Base-by-base conservation (phyloP, 1,284 basidiomycete genomes). In the Ganoderma boninense region DNA sequence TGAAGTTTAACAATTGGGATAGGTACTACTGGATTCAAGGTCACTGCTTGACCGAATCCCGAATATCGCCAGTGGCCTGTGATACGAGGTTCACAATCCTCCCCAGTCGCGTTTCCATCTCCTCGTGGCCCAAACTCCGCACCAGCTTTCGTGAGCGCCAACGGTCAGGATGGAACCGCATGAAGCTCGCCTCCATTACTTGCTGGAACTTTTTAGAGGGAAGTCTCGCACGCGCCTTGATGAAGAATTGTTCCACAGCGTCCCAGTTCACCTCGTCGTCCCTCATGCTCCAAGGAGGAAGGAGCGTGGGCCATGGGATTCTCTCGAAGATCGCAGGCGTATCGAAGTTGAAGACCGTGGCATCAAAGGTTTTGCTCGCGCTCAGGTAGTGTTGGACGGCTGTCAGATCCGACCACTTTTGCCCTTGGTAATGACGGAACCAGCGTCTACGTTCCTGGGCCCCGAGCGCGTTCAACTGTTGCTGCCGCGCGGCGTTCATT, bases 231-330 rank as follows among this genome's bases (percentile, higher is more conserved):
- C 42, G 42, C 42, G 42, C 42, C 8, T 7, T 43, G 8, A 8
- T 43, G 42, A 43, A 43, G 42, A 43, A 43, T 16, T 43, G 8
- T 43, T 43, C 42, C 42, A 43, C 42, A 7, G 16, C 16, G 8
- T 8, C 8, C 42, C 42, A 43, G 42, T 7, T 43, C 8, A 43
- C 16, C 8, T 16, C 16, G 42, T 43, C 42, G 7, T 7, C 16
- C 16, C 16, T 16, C 16, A 43, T 16, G 8, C 7, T 7, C 42
- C 42, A 73, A 66, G 90, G 90, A 26, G 84, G 78, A 59, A 82
- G 81, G 43, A 94, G 78, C n/a, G 90, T 86, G 2, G 92, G 92
- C 92, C 92, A 94, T 0, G 92, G 92, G 42, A 94, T 83, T 46
- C 84, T 84, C 44, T 87, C 85, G 71, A 89, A 89, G 1, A 43